These are phyloP conservation scores for Amoebophrya sp. DNA, from an alignment of 169 alveolate genomes.

Conservation along the genomic window DNA sequence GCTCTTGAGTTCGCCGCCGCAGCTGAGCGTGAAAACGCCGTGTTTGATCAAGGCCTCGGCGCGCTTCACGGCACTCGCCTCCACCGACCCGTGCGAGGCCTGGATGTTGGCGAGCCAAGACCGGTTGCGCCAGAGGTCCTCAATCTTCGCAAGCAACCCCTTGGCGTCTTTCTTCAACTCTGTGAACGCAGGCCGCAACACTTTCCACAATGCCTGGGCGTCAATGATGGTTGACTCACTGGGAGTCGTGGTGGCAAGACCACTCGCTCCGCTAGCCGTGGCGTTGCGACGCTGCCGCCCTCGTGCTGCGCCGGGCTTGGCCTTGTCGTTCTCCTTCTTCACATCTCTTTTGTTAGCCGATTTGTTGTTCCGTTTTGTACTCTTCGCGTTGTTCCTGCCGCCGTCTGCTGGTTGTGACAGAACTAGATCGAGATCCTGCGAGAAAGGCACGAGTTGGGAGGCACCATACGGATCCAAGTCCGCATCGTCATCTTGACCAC, in stretches of 20 bases:
- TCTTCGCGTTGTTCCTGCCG: background rate
- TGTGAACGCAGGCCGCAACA: background rate
- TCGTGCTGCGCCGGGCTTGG: background rate
- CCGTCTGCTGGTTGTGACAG: background rate
- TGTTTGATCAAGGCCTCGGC: background rate
- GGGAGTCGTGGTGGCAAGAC: too few relatives aligned
- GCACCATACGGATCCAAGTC: background rate
- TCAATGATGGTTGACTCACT: too few relatives aligned
- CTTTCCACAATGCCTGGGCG: background rate
- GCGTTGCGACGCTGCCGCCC: background rate
- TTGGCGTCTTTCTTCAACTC: background rate
- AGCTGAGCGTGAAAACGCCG: background rate
- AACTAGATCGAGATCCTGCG: background rate
- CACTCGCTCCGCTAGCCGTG: background rate
- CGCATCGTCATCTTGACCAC: background rate
- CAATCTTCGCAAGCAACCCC: background rate
- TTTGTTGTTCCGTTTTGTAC: too few relatives aligned
- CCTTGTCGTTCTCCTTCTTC: background rate
- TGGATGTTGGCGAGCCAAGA: background rate
- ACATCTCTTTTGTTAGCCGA: background rate
- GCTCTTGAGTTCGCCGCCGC: background rate
- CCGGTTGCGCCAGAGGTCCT: background rate
- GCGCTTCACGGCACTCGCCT: constrained; percentile 22
- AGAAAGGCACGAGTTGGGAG: too few relatives aligned
- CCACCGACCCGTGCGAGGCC: constrained; percentile 13